phyloP scores from a whole-genome alignment of 345 rosid species.

The Euphorbia peplus region DNA sequence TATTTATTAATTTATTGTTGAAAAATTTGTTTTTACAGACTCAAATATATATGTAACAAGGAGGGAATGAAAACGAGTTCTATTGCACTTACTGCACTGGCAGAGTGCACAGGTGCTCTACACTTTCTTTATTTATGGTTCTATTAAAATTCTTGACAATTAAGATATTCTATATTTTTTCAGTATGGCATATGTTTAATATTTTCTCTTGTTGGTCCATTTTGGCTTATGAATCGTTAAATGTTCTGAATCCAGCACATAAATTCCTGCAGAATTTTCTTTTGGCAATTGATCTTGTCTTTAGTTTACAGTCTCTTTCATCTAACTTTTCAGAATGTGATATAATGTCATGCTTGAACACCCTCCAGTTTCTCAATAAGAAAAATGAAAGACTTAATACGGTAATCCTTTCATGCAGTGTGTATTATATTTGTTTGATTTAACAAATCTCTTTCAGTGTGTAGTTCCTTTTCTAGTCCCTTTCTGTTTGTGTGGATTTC shows the following conservation, averaged over 20 bases:
- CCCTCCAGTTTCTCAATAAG: slow-evolving; percentile 93
- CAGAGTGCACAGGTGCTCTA: slow-evolving; percentile 81
- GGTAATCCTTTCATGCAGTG: slow-evolving; percentile 44
- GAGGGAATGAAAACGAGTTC: slow-evolving; percentile 90
- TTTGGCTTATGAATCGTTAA: slow-evolving; percentile 5
- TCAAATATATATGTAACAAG: slow-evolving; percentile 74
- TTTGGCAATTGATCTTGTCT: neutral
- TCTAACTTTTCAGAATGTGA: slow-evolving; percentile 71
- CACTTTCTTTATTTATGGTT: neutral
- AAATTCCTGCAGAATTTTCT: neutral
- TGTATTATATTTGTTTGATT: neutral
- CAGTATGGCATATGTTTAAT: neutral
- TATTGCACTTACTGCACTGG: slow-evolving; percentile 71
- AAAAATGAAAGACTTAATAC: slow-evolving; percentile 73
- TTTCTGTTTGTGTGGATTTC: neutral
- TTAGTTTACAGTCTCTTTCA: neutral
- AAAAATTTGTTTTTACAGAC: slow-evolving; percentile 42
- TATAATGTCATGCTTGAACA: slow-evolving; percentile 88
- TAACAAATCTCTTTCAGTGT: neutral
- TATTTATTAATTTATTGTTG: slow-evolving; percentile 1
- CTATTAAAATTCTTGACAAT: neutral
- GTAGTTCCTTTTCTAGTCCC: neutral
- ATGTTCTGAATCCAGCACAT: neutral
- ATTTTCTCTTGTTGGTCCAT: neutral
- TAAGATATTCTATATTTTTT: slow-evolving; percentile 1